phyloP scores from a whole-genome alignment of 306 rosid species.

The Gillenia trifoliata region DNA sequence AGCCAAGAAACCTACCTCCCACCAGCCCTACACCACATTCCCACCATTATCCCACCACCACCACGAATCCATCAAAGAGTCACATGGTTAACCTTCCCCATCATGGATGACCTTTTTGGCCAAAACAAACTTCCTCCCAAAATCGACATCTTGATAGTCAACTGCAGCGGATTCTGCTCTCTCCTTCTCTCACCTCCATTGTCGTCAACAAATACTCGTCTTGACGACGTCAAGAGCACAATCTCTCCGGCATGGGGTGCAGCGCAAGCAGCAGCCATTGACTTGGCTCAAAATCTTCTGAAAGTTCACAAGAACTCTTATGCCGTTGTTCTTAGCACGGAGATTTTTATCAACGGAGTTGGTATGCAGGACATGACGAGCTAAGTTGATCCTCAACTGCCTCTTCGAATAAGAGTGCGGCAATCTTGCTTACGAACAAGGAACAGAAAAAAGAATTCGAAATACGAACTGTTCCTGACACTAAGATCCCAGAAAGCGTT shows the following conservation, averaged over 20 bases:
- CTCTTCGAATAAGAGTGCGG: conserved; percentile 83
- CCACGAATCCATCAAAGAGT: conserved; percentile 58
- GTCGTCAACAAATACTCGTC: conserved; percentile 61
- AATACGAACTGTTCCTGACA: conserved; percentile 39
- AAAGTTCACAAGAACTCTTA: conserved; percentile 46
- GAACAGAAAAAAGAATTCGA: conserved; percentile 38
- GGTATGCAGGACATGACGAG: conserved; percentile 69
- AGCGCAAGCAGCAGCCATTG: conserved; percentile 72
- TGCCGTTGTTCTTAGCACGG: conserved; percentile 70
- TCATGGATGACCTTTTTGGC: conserved; percentile 60
- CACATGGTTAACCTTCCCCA: conserved; percentile 68
- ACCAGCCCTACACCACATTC: conserved; percentile 66
- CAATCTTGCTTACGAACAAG: conserved; percentile 66
- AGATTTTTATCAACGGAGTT: conserved; percentile 64
- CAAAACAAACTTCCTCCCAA: conserved; percentile 59
- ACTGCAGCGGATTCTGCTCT: conserved; percentile 76
- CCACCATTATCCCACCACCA: conserved; percentile 55
- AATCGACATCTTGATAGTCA: conserved; percentile 59
- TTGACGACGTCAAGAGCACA: conserved; percentile 60
- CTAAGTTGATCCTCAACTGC: conserved; percentile 63
- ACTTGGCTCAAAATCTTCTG: conserved; percentile 52
- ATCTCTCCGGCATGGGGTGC: conserved; percentile 90
- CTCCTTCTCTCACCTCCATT: conserved; percentile 67
- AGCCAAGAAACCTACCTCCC: conserved; percentile 76
- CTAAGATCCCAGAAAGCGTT: conserved; percentile 59